phyloP scores from a whole-genome alignment of 805 yeast species.

The Nakazawaea wyomingensis region DNA sequence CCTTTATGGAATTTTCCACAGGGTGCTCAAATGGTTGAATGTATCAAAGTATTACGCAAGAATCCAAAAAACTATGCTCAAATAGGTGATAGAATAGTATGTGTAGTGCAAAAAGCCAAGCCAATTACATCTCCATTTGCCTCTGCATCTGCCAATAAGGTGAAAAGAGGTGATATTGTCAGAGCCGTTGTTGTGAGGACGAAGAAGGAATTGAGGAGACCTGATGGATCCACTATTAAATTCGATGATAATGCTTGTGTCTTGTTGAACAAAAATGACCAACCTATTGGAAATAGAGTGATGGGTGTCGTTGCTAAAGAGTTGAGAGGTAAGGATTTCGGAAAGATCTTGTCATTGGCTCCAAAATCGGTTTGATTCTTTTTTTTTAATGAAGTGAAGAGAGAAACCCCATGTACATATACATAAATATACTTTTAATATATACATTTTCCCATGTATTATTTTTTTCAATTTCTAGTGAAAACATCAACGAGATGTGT shows the following conservation, averaged over 20 bases:
- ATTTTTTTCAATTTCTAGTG: not conserved
- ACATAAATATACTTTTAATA: too few species aligned
- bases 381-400: not conserved
- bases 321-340: conserved; percentile 73
- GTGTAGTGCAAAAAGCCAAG: conserved; percentile 87
- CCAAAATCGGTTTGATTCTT: conserved; percentile 62
- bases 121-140: conserved; percentile 67
- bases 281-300: conserved; percentile 93
- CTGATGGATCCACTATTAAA: conserved; percentile 80
- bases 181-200: conserved; percentile 96
- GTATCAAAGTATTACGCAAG: conserved; percentile 91
- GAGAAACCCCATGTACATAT: not conserved
- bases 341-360: conserved; percentile 85
- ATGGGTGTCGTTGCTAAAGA: conserved; percentile 89
- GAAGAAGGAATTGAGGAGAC: conserved; percentile 61
- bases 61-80: conserved; percentile 77
- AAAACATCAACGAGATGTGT: conserved; percentile 3
- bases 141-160: conserved; percentile 75
- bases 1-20: too few species aligned
- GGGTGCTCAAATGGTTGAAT: conserved; percentile 92
- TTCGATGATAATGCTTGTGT: conserved; percentile 98
- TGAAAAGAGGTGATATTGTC: conserved; percentile 91
- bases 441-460: too few species aligned
- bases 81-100: conserved; percentile 90
- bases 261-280: conserved; percentile 80